These are phyloP conservation scores for Vanrija pseudolonga DNA, from an alignment of 1,284 basidiomycete species.

Conservation along the genomic window DNA sequence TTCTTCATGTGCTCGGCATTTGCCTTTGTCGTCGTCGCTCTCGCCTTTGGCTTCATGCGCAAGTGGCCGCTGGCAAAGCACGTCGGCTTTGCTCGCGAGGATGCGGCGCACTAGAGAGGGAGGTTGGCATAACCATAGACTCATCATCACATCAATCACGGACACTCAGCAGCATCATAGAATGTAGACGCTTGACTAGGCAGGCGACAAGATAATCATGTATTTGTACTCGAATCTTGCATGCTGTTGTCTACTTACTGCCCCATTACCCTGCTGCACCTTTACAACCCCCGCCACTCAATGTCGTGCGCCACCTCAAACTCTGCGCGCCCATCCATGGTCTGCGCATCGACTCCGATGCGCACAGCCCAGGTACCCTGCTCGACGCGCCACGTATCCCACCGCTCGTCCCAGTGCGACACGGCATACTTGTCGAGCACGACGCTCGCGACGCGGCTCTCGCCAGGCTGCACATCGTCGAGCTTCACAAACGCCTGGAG, in stretches of 20 bases:
- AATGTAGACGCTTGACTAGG: neutral
- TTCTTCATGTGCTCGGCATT: constrained; percentile 28
- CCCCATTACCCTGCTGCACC: neutral
- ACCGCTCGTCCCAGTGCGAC: constrained; percentile 47
- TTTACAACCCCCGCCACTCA: constrained; percentile 31
- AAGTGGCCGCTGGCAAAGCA: constrained; percentile 13
- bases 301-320: constrained; percentile 31
- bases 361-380: constrained; percentile 37
- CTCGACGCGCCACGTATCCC: constrained; percentile 36
- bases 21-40: constrained; percentile 13
- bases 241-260: neutral
- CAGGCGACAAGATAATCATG: neutral
- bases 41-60: constrained; percentile 12
- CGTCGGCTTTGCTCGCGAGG: constrained; percentile 7
- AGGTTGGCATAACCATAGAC: neutral
- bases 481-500: constrained; percentile 43
- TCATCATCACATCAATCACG: neutral
- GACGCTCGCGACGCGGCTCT: constrained; percentile 29
- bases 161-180: neutral
- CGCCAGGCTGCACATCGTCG: constrained; percentile 27
- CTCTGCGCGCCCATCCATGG: constrained; percentile 19
- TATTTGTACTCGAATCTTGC: neutral
- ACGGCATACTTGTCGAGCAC: constrained; percentile 47
- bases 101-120: neutral
- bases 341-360: constrained; percentile 33